Conservation (phyloP, 768 basidiomycete genomes). For the Amanita rimosa region DNA sequence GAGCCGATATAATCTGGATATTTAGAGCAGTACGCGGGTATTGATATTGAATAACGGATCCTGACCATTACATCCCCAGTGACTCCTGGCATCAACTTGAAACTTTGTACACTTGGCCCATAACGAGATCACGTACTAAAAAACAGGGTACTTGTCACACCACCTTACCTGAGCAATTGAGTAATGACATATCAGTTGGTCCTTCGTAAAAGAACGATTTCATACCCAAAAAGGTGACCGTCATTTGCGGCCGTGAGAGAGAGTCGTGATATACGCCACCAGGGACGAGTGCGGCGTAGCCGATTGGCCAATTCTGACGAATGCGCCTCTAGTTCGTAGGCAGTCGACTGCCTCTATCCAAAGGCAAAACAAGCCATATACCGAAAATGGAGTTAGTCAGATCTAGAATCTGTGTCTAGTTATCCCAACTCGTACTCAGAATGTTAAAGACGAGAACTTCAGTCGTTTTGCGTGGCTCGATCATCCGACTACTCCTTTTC, state of each 20-base stretch:
- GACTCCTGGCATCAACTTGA: too few species aligned
- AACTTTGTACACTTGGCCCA: too few species aligned
- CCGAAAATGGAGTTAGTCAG: background rate
- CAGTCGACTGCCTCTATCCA: slow-evolving; percentile 33
- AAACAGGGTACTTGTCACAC: slow-evolving; percentile 38
- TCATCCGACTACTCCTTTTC: too few species aligned
- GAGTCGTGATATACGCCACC: background rate
- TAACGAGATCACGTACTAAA: too few species aligned
- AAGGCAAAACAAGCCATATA: slow-evolving; percentile 13
- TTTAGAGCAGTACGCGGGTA: too few species aligned
- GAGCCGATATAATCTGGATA: too few species aligned
- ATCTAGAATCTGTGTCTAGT: background rate
- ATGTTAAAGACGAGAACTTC: background rate
- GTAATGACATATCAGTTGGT: slow-evolving; percentile 65
- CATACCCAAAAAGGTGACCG: slow-evolving; percentile 47
- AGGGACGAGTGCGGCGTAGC: slow-evolving; percentile 59
- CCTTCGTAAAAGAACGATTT: slow-evolving; percentile 53
- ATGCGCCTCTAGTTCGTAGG: slow-evolving; percentile 46
- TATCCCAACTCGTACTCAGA: background rate
- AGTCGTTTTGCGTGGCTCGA: background rate
- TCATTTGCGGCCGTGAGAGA: background rate
- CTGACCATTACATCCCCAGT: too few species aligned
- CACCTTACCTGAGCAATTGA: slow-evolving; percentile 49
- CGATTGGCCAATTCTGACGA: slow-evolving; percentile 49
- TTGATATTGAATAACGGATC: too few species aligned